These are phyloP conservation scores for Chlorokybus atmophyticus DNA, from an alignment of 139 green algal genomes.

Conservation along the genomic window DNA sequence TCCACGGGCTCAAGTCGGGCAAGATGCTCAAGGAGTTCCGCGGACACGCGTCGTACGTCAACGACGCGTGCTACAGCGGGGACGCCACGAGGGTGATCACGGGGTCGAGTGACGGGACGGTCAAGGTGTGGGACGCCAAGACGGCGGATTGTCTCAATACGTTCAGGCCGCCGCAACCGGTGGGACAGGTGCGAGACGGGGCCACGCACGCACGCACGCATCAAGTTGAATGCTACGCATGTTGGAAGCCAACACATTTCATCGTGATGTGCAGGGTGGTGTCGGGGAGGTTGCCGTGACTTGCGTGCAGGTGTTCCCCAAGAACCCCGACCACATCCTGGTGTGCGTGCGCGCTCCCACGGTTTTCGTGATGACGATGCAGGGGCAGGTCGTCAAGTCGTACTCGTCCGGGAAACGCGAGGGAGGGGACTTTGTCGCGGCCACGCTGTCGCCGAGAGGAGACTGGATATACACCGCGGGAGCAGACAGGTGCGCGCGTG, in stretches of 20 bases:
- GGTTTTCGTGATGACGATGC: constrained; percentile 72
- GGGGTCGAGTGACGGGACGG: constrained; percentile 62
- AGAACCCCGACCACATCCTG: constrained; percentile 73
- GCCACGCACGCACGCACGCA: no score
- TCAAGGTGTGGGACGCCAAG: constrained; percentile 84
- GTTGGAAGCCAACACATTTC: background rate
- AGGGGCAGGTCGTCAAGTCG: constrained; percentile 34
- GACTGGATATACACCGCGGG: constrained; percentile 81
- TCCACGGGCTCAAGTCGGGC: constrained; percentile 92
- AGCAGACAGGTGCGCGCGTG: constrained; percentile 46
- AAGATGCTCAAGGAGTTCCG: constrained; percentile 94
- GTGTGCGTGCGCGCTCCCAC: constrained; percentile 63
- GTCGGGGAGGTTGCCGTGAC: constrained; percentile 51
- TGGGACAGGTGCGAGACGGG: constrained; percentile 11
- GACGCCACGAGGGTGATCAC: constrained; percentile 68
- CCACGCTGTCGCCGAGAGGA: constrained; percentile 54
- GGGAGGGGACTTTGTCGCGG: constrained; percentile 61
- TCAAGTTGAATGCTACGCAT: no score
- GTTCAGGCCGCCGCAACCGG: constrained; percentile 25
- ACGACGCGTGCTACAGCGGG: constrained; percentile 57
- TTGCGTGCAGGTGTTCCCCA: constrained; percentile 52
- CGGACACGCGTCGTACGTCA: constrained; percentile 86
- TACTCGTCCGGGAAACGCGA: constrained; percentile 47
- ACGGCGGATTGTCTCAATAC: constrained; percentile 62
- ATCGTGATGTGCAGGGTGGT: background rate